These are phyloP conservation scores for Boletus semigastroideus DNA, from an alignment of 1,284 basidiomycete genomes.

Conservation along the genomic window DNA sequence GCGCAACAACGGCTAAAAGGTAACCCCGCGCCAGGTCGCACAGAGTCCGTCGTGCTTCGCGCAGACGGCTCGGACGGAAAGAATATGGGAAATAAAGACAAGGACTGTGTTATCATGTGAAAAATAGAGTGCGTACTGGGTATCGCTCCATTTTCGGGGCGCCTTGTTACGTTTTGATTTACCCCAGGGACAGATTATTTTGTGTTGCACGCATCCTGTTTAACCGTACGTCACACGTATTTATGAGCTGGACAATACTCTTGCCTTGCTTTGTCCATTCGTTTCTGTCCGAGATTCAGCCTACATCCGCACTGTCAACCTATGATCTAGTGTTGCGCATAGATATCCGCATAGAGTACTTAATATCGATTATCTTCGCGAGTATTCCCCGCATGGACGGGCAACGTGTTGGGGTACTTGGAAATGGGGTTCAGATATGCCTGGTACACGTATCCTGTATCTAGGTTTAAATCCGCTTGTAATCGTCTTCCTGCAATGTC, in stretches of 20 bases:
- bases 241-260: background rate
- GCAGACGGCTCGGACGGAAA: constrained; percentile 40
- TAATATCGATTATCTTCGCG: constrained; percentile 3
- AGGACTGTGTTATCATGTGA: constrained; percentile 87
- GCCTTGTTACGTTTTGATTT: constrained; percentile 9
- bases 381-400: background rate
- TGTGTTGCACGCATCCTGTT: constrained; percentile 4
- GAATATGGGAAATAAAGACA: constrained; percentile 46
- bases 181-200: constrained; percentile 17
- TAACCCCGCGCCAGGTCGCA: constrained; percentile 57
- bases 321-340: constrained; percentile 21
- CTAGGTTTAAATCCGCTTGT: background rate
- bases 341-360: constrained; percentile 26
- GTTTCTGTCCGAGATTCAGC: background rate
- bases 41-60: constrained; percentile 58
- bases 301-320: constrained; percentile 2
- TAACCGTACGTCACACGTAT: constrained; percentile 3
- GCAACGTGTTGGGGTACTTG: background rate
- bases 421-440: background rate
- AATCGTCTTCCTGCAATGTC: background rate
- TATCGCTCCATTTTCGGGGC: constrained; percentile 12
- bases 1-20: constrained; percentile 84
- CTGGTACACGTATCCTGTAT: constrained; percentile 2
- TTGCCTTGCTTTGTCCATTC: constrained; percentile 12
- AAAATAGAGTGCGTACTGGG: constrained; percentile 4